Conservation (phyloP, 2,329 filamentous ascomycete genomes). For the Neospermospora avenae region DNA sequence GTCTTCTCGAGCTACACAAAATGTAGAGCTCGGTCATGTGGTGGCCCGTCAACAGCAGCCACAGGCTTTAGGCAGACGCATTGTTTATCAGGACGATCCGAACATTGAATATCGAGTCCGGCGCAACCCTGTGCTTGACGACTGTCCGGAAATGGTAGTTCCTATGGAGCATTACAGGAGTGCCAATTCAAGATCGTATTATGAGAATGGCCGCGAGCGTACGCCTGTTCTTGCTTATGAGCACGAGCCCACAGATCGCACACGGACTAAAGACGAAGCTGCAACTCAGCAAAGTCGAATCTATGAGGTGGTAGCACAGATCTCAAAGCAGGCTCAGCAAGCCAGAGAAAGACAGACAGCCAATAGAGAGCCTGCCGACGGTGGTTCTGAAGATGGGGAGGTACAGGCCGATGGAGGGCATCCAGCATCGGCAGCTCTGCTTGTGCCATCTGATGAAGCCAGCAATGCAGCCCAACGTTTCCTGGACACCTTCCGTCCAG, state of each 20-base stretch:
- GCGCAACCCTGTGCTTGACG: conserved; percentile 20
- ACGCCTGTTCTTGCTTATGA: not conserved
- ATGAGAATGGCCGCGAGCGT: conserved; percentile 18
- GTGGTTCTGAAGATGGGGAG: conserved; percentile 40
- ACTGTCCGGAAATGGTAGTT: conserved; percentile 13
- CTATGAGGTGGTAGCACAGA: conserved; percentile 30
- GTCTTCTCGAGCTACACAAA: conserved; percentile 7
- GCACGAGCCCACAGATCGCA: not conserved
- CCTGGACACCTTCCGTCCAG: conserved; percentile 36
- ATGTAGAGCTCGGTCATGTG: conserved; percentile 19
- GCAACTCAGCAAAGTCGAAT: conserved; percentile 26
- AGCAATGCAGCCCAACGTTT: conserved; percentile 39
- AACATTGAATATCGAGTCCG: conserved; percentile 19
- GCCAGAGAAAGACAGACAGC: conserved; percentile 19
- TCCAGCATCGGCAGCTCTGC: conserved; percentile 8
- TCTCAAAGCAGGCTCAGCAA: conserved; percentile 30
- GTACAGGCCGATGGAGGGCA: conserved; percentile 27
- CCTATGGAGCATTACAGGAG: conserved; percentile 15
- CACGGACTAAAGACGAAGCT: conserved; percentile 19
- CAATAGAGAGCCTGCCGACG: conserved; percentile 26
- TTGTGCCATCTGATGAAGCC: conserved; percentile 27
- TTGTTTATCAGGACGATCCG: conserved; percentile 24
- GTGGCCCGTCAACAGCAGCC: conserved; percentile 22
- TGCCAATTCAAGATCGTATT: conserved; percentile 20
- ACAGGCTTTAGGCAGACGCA: conserved; percentile 16